Evolutionary conservation across 75 land plant species (phyloP).

Genomic region (Cryptomeria japonica): DNA sequence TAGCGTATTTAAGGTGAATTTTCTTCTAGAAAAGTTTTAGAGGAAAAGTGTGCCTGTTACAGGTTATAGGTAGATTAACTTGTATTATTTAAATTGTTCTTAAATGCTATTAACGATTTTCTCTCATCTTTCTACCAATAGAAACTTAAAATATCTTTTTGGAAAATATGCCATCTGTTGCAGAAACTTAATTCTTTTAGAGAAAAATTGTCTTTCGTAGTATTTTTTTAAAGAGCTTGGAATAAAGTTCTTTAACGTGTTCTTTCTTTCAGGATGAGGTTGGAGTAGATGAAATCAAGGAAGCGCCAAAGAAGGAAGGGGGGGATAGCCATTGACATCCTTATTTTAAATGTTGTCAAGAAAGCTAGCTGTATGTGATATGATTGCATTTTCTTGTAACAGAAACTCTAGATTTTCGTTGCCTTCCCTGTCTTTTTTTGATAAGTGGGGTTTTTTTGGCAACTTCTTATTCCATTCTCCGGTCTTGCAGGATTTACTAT

Average conservation of each 20-base stretch:
- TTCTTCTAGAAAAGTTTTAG: not conserved
- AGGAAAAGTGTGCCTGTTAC: not conserved
- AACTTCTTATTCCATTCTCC: not conserved
- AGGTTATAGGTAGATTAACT: not conserved
- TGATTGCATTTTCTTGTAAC: not conserved
- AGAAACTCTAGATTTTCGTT: not conserved
- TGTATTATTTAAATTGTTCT: not conserved
- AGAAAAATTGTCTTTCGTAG: not conserved
- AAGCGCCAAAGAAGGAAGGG: slow-evolving; percentile 11
- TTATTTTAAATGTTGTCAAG: not conserved
- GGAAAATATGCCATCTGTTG: not conserved
- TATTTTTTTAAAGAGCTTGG: not conserved
- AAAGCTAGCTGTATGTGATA: not conserved
- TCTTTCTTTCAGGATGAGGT: not conserved
- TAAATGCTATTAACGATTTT: not conserved
- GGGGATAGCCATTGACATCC: slow-evolving; percentile 4
- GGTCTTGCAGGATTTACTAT: slow-evolving; percentile 1
- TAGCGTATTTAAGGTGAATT: not conserved
- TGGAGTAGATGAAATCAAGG: slow-evolving; percentile 15
- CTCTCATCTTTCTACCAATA: not conserved
- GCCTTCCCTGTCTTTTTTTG: not conserved
- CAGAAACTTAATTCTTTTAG: not conserved
- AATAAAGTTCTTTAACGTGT: not conserved
- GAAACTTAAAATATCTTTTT: not conserved
- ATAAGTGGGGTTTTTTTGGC: not conserved